Evolutionary conservation across 345 rosid genomes (phyloP), one percentile per base, ranked within the genome.

Genomic region (Anastatica hierochuntica): DNA sequence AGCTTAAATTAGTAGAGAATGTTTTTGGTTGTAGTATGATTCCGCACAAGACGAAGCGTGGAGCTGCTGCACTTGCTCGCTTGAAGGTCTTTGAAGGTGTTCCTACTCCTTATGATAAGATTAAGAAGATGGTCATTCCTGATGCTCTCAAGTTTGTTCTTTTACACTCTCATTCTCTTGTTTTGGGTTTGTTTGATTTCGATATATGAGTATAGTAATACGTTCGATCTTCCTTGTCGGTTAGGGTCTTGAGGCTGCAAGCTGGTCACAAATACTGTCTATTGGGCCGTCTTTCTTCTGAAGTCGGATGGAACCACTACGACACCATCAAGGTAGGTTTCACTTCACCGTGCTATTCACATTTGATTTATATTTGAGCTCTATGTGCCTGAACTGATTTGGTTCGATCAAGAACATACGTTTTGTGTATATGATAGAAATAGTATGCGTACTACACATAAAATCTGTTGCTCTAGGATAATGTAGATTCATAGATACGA

Each of bases 191-290:
- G n/a, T n/a, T n/a, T n/a, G n/a, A n/a, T n/a, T n/a, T n/a, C n/a
- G n/a, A n/a, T n/a, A n/a, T n/a, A n/a, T n/a, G n/a, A n/a, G n/a
- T n/a, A n/a, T n/a, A n/a, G n/a, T n/a, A n/a, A n/a, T n/a, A n/a
- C n/a, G n/a, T n/a, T n/a, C n/a, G n/a, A n/a, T n/a, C 10, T 19
- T 10, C 0, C 2, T 18, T 60, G 19, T 60, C 45, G 58, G 5
- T 35, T 37, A 88, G 97, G 92, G 95, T 88, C 4, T 72, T 88
- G 89, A 88, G 95, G 77, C 97, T 88, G 37, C 88, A 80, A 45
- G 75, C 68, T 57, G 95, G 97, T 8, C 97, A 84, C 70, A 84
- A 82, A 45, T 82, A 80, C 69, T 85, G 95, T 70, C 67, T 83
- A 69, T 56, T 85, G 74, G 92, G 95, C 3, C 69, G 67, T 35